Base-by-base conservation (phyloP, 129 eudicot genomes). In the Chrysanthemum lavandulifolium region DNA sequence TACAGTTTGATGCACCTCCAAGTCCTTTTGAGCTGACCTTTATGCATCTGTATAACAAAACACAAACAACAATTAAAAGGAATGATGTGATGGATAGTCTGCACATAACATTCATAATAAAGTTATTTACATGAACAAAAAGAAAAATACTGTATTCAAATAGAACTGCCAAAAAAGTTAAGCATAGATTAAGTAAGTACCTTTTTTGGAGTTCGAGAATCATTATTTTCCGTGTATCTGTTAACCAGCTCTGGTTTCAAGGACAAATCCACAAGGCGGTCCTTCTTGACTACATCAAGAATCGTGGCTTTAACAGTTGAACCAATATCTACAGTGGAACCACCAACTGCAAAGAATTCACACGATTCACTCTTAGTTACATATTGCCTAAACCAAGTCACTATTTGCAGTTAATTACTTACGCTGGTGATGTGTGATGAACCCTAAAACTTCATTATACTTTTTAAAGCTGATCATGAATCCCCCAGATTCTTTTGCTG, bases 221-320 rank as follows among this genome's bases (percentile, higher is more conserved):
- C 56, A 49, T 87, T 74, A 47, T 63, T 78, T 72, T 76, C 79
- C 36, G 52, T 70, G 56, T 70, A 56, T 83, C 72, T 80, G 67
- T 77, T 73, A 54, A 87, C 78, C 56, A 94, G 80, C 54, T 82
- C 97, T 10, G 87, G 77, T 81, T 90, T 94, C 80, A 94, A 70
- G 61, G 98, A 90, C 72, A 94, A 71, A 78, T 94, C 97, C 64
- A 94, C 91, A 27, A 94, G 92, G 74, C 86, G 89, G 15, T 94
- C 98, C 68, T 83, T 76, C 81, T 80, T 94, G 53, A 97, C 76
- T 68, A 94, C 80, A 83, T 94, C 98, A 79, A 94, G 97, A 75
- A 94, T 76, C 66, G 67, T 76, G 53, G 97, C 97, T 81, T 66
- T 81, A 65, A 94, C 69, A 58, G 71, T 73, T 58, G 91, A 76